These are phyloP conservation scores for Yarrowia sp. DNA, from an alignment of 805 yeast genomes.

Conservation along the genomic window DNA sequence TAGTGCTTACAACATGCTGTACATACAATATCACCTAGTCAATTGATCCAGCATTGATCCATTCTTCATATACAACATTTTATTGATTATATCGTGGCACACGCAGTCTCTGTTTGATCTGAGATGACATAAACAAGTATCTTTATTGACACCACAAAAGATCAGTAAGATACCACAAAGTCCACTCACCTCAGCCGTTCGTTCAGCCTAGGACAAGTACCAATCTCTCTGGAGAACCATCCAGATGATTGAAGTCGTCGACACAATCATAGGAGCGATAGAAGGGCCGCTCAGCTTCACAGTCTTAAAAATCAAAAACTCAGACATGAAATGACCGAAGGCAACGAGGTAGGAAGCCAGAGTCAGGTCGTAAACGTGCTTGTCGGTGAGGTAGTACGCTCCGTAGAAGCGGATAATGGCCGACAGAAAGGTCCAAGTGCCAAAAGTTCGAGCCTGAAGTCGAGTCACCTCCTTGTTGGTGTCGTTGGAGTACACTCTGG, in stretches of 20 bases:
- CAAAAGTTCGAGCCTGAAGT: slow-evolving; percentile 93
- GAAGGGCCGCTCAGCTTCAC: slow-evolving; percentile 85
- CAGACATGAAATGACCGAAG: slow-evolving; percentile 74
- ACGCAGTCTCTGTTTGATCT: too few relatives aligned
- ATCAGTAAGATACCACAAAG: too few relatives aligned
- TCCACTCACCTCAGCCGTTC: background rate
- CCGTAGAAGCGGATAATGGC: slow-evolving; percentile 83
- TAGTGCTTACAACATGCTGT: too few relatives aligned
- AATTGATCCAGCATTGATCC: too few relatives aligned
- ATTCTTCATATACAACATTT: too few relatives aligned
- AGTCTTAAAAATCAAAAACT: slow-evolving; percentile 76
- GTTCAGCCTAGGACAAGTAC: slow-evolving; percentile 42
- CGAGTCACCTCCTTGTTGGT: slow-evolving; percentile 55
- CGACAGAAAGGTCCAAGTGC: slow-evolving; percentile 94
- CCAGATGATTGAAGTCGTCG: slow-evolving; percentile 74
- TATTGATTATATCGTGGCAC: too few relatives aligned
- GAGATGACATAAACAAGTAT: too few relatives aligned
- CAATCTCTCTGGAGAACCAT: slow-evolving; percentile 69
- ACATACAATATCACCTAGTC: too few relatives aligned
- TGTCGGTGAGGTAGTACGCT: slow-evolving; percentile 68
- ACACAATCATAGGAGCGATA: slow-evolving; percentile 82
- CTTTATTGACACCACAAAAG: too few relatives aligned
- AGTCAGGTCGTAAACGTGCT: slow-evolving; percentile 72
- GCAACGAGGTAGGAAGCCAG: slow-evolving; percentile 82
- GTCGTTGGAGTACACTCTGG: slow-evolving; percentile 73